Conservation (phyloP, 2,329 filamentous ascomycete genomes). For the Aschersonia sp. region DNA sequence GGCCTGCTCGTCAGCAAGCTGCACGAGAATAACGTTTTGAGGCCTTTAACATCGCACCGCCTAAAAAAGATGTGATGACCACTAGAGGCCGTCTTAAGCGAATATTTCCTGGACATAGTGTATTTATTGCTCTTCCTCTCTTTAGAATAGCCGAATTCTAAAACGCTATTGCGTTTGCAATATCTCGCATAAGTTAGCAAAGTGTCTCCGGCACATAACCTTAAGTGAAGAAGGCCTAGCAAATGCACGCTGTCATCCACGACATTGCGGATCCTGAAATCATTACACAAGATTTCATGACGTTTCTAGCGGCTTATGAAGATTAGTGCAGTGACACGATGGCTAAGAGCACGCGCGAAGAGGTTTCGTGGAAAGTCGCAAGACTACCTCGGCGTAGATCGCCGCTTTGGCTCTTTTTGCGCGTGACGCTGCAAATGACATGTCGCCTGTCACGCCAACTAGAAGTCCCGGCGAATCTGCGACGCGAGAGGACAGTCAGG, state of each 20-base stretch:
- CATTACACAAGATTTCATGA: slow-evolving; percentile 30
- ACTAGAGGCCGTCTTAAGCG: slow-evolving; percentile 15
- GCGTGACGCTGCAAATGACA: slow-evolving; percentile 29
- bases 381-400: slow-evolving; percentile 31
- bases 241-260: slow-evolving; percentile 21
- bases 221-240: slow-evolving; percentile 20
- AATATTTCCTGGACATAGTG: slow-evolving; percentile 12
- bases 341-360: slow-evolving; percentile 37
- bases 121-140: slow-evolving; percentile 7
- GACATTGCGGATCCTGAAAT: slow-evolving; percentile 33
- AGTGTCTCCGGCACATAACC: slow-evolving; percentile 7
- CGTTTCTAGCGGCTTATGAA: slow-evolving; percentile 21
- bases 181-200: slow-evolving; percentile 14
- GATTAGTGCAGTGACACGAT: slow-evolving; percentile 13
- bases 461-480: too few species aligned
- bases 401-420: slow-evolving; percentile 38
- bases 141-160: slow-evolving; percentile 7
- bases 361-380: slow-evolving; percentile 26
- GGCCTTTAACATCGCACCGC: slow-evolving; percentile 18
- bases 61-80: slow-evolving; percentile 11
- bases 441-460: slow-evolving; percentile 1
- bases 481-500: too few species aligned
- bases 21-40: slow-evolving; percentile 12
- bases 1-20: slow-evolving; percentile 12
- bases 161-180: slow-evolving; percentile 5